Conservation (phyloP, 805 yeast species). For the Candida schatavii region DNA sequence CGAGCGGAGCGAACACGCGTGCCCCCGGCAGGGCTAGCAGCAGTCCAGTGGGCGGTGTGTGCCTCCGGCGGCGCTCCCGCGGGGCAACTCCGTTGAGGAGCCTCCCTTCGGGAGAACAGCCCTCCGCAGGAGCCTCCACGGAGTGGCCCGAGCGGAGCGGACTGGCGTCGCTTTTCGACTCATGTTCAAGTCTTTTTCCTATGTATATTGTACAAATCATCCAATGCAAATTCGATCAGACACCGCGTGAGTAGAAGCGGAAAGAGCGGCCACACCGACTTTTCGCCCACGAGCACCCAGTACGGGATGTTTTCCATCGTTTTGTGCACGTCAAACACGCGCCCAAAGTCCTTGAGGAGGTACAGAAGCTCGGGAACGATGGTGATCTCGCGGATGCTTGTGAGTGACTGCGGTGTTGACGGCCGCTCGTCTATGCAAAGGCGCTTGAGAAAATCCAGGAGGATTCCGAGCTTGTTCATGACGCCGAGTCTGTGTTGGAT, state of each 20-base stretch:
- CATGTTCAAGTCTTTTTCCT: constrained; percentile 27
- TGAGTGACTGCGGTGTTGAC: constrained; percentile 65
- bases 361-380: constrained; percentile 85
- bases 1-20: no score
- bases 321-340: constrained; percentile 75
- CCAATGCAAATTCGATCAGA: constrained; percentile 84
- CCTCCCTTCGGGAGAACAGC: no score
- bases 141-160: no score
- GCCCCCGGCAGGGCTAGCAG: no score
- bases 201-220: constrained; percentile 59
- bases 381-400: constrained; percentile 68
- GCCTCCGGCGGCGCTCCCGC: no score
- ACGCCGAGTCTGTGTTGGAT: constrained; percentile 80
- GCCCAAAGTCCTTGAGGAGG: constrained; percentile 64
- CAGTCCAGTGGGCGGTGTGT: no score
- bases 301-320: constrained; percentile 72
- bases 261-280: constrained; percentile 88
- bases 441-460: constrained; percentile 68
- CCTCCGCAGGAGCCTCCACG: no score
- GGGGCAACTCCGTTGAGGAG: no score
- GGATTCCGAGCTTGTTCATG: constrained; percentile 71
- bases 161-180: no score
- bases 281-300: constrained; percentile 89
- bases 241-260: constrained; percentile 85
- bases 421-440: constrained; percentile 82